Base-by-base conservation (phyloP, 371 early-diverging fungal genomes). In the Mucor sp. region DNA sequence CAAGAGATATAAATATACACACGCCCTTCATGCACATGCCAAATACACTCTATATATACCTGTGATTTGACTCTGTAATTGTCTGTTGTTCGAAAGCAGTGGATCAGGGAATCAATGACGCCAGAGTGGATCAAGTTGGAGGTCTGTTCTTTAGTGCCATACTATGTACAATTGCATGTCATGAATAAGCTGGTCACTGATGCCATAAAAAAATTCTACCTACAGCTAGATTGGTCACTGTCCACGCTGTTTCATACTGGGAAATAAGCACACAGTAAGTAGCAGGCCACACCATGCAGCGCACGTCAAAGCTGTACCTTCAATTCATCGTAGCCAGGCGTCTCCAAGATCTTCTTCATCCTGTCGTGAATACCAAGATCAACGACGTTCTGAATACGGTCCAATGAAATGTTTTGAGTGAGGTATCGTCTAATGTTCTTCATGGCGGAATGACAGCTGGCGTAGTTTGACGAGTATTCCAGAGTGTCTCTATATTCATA, bases 161-260 rank as follows among this genome's bases (percentile, higher is more conserved):
- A 78, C 83, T 82, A 28, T 30, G n/a, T 30, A 6, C 19, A 48
- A 48, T 19, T 25, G 14, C 37, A 21, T 32, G 33, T 9, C 35
- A 14, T 41, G 2, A 58, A 58, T 33, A 32, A 35, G 11, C 17
- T 39, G 55, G 9, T 21, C 6, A 64, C 27, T 37, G 5, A 21
- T 41, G 25, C 4, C 14, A 12, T 23, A 25, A 48, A 50, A 60
- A 56, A 32, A 58, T n/a, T 21, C 21, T 25, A 35, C 57, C 63
- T 76, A 80, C 82, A 47, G 80, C 82, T 32, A 82, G 67, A 37
- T 82, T 82, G 30, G 82, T 82, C 9, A 82, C 70, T 15, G 77
- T 80, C 82, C 82, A 82, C 2, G 82, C 80, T 0, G 80, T 76
- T 43, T 82, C 82, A 66, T 80, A 82, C 82, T 82, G 62, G 9